phyloP scores from a whole-genome alignment of 352 stramenopile species.

The Phytopythium montanum region DNA sequence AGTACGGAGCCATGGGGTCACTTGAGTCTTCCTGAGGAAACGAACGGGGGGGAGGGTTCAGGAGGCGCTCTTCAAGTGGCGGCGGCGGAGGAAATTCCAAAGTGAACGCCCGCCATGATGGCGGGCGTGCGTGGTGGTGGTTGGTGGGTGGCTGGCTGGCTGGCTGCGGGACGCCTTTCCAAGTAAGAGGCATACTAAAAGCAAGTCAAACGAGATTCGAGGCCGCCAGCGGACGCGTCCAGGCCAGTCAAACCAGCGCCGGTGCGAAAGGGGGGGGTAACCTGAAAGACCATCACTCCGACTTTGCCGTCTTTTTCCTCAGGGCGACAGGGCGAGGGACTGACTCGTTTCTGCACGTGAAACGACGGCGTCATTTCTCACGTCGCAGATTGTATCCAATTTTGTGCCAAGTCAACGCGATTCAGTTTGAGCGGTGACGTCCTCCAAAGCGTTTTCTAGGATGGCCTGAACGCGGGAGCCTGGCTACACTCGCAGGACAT shows the following conservation, averaged over 20 bases:
- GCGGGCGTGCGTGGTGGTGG: too few species aligned
- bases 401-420: neutral
- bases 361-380: conserved; percentile 2
- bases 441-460: too few species aligned
- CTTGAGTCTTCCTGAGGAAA: conserved; percentile 17
- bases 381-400: conserved; percentile 1
- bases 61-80: conserved; percentile 32
- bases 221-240: neutral
- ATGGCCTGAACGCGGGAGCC: neutral
- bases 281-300: neutral
- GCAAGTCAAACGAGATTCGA: neutral
- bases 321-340: conserved; percentile 3
- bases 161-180: too few species aligned
- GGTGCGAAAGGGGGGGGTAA: neutral
- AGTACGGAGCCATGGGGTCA: conserved; percentile 79
- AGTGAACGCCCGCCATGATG: conserved; percentile 33
- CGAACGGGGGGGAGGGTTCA: conserved; percentile 19
- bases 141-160: neutral
- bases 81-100: conserved; percentile 72
- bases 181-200: conserved; percentile 1
- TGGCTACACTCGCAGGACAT: neutral
- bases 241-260: conserved; percentile 4
- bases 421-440: too few species aligned
- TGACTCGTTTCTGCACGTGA: conserved; percentile 6
- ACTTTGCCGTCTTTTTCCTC: neutral